A percentile compares a stretch with the other conserved stretches of the same genome.
Conservation (phyloP, 106 monocot species). For the Iris macrosiphon region DNA sequence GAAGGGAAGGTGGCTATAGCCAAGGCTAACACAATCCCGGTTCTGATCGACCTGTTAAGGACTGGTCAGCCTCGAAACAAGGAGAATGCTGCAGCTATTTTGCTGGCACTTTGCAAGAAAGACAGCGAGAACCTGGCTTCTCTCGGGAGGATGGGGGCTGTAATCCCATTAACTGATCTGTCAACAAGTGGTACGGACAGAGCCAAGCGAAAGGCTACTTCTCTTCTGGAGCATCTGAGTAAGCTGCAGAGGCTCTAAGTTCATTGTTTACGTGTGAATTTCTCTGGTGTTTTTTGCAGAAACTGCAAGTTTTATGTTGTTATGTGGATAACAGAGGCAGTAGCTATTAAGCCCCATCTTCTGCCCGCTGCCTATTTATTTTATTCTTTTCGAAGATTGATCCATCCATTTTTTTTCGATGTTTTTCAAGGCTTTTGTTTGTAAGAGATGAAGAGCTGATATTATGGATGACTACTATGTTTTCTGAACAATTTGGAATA, state of each 20-base stretch:
- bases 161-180: constrained; percentile 53
- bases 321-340: background rate
- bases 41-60: constrained; percentile 58
- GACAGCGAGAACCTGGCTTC: constrained; percentile 56
- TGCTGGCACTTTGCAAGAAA: constrained; percentile 75
- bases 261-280: background rate
- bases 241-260: constrained; percentile 32
- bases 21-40: constrained; percentile 45
- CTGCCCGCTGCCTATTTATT: background rate
- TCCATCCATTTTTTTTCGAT: no score
- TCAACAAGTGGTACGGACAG: constrained; percentile 64
- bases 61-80: constrained; percentile 58
- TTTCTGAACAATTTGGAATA: no score
- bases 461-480: no score
- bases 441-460: no score
- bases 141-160: constrained; percentile 51
- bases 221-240: constrained; percentile 55
- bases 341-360: background rate
- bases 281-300: background rate
- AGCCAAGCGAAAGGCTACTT: constrained; percentile 73
- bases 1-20: constrained; percentile 55
- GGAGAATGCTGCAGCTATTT: constrained; percentile 78
- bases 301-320: background rate
- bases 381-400: no score
- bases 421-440: no score